Percentiles rank a stretch among this genome's conserved stretches.
Conservation (phyloP, 2,329 filamentous ascomycete genomes). For the Annulohypoxylon truncatum region DNA sequence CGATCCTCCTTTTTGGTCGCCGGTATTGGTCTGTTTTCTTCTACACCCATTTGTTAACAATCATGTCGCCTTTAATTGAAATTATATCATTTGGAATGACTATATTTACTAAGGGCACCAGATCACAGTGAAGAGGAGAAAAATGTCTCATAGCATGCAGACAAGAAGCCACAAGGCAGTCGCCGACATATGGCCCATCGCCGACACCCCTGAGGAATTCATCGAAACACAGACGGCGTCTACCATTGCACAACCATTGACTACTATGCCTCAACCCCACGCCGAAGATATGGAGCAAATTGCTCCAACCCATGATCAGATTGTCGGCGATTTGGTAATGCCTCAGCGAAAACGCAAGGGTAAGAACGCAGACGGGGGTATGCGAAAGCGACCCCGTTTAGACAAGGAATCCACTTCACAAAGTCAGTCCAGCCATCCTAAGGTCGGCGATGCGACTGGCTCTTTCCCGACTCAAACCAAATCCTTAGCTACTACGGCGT, state of each 20-base stretch:
- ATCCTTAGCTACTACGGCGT: neutral
- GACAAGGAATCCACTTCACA: neutral
- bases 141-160: neutral
- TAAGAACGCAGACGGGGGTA: neutral
- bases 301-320: neutral
- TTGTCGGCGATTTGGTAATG: neutral
- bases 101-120: no score
- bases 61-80: no score
- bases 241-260: neutral
- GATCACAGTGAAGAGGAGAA: no score
- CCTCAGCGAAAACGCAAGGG: neutral
- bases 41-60: no score
- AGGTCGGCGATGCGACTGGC: no score
- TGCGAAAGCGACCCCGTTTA: neutral
- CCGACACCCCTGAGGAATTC: neutral
- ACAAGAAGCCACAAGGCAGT: neutral
- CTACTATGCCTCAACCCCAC: no score
- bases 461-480: no score
- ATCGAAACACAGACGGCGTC: neutral
- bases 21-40: no score
- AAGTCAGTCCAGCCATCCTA: neutral
- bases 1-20: no score
- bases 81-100: no score
- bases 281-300: neutral
- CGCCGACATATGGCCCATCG: neutral